phyloP scores from a whole-genome alignment of 31 red algal species.

The Asparagopsis taxiformis region DNA sequence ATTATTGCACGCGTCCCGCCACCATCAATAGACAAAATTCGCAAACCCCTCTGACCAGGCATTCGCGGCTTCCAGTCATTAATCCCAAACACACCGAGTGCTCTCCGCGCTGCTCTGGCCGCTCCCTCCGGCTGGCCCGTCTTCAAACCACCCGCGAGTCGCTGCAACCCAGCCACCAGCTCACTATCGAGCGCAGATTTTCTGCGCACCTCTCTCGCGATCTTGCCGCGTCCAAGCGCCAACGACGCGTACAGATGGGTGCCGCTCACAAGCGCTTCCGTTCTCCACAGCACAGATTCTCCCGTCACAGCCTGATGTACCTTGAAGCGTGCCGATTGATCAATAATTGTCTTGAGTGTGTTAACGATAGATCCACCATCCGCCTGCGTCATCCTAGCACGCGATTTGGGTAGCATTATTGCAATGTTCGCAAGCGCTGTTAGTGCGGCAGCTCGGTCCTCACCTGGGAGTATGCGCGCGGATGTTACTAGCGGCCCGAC shows the following conservation, averaged over 20 bases:
- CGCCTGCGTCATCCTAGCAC: slow-evolving; percentile 35
- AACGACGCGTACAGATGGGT: slow-evolving; percentile 76
- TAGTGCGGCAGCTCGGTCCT: slow-evolving; percentile 41
- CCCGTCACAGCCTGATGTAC: slow-evolving; percentile 12
- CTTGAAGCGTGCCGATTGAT: slow-evolving; percentile 6
- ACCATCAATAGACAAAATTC: slow-evolving; percentile 91
- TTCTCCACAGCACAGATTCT: slow-evolving; percentile 29
- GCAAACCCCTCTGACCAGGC: slow-evolving; percentile 85
- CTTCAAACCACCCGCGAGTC: slow-evolving; percentile 62
- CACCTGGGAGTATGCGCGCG: slow-evolving; percentile 31
- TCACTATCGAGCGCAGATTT: slow-evolving; percentile 44
- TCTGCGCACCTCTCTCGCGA: slow-evolving; percentile 29
- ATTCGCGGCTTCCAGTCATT: slow-evolving; percentile 87
- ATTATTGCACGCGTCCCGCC: slow-evolving; percentile 92
- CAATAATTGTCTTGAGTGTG: slow-evolving; percentile 3
- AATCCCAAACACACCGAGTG: slow-evolving; percentile 78
- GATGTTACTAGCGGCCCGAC: slow-evolving; percentile 38
- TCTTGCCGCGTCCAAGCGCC: slow-evolving; percentile 21
- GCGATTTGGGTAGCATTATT: slow-evolving; percentile 43
- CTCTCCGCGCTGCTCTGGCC: slow-evolving; percentile 66
- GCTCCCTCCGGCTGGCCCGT: slow-evolving; percentile 68
- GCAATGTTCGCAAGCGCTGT: slow-evolving; percentile 82
- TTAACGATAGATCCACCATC: too few relatives aligned
- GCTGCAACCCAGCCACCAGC: slow-evolving; percentile 51
- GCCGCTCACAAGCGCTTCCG: slow-evolving; percentile 67